Evolutionary conservation across 2,329 filamentous ascomycete species (phyloP), one percentile per base, ranked within the genome.

Genomic region (Neopestalotiopsis sp.): DNA sequence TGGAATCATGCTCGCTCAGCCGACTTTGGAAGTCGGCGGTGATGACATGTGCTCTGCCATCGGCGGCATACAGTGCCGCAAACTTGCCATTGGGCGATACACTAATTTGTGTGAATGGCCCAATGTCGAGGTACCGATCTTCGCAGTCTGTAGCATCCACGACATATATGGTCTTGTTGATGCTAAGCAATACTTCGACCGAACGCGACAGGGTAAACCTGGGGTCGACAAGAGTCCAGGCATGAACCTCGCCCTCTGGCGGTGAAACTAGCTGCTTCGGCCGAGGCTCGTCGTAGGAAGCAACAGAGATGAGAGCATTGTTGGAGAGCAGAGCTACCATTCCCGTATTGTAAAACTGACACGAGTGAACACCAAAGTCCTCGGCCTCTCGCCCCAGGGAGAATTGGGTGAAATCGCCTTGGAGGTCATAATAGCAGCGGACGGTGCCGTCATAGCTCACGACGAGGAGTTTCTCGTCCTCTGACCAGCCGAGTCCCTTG

Each of bases 1-100:
- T 91, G 0, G 95, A 95, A 75, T 97, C 91, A 77, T 98, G 95
- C 81, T 98, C 95, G 77, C 94, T 95, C 71, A 97, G 85, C 68
- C 95, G 91, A 76, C 92, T 94, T 78, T 97, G 94, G 78, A 98
- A 98, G 79, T 99, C 95, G 75, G 94, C 95, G 62, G 94, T 96
- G 65, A 98, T 94, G 34, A 99, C 93, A 86, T 96, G 97, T 24
- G 96, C 90, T 73, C 91, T 95, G 68, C 94, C 94, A 70, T 94
- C 91, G 38, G 90, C 86, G 0, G 94, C 95, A 77, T 97, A 98
- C 40, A 99, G 86, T 0, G 94, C 94, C 4, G 95, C 92, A 75
- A 93, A 97, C 72, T 91, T 92, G 28, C 95, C 96, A 75, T 97
- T 95, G 0, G 96, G 95, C 1, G 95, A 98, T 14, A 98, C 93